Base-by-base conservation (phyloP, 2,329 filamentous ascomycete species). In the Paraphoma chrysanthemicola region DNA sequence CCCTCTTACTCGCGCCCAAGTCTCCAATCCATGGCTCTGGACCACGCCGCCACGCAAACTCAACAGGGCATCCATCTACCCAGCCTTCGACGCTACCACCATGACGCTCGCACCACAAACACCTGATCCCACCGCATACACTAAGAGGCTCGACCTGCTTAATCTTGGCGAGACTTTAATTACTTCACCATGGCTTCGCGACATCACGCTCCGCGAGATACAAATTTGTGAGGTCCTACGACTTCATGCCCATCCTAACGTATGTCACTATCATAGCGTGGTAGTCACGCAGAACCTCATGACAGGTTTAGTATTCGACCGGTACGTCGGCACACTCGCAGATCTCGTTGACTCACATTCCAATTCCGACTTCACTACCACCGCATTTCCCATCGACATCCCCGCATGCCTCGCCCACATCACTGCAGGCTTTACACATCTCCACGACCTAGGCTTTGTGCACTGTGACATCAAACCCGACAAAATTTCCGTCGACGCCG, bases 381-480 rank as follows among this genome's bases (percentile, higher is more conserved):
- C 10, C 47, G n/a, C 31, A 44, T 23, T 23, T 5, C 23, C 33
- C 3, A 6, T 56, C 36, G 43, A 52, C 33, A 29, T 38, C 17
- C 14, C 18, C 12, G 31, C 12, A 8, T 30, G n/a, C 11, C 41
- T 51, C 6, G 9, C 6, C 6, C 28, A 48, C 12, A 46, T 62
- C n/a, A 11, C 39, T 16, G 11, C 29, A 10, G 56, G 41, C 4
- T 17, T 57, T 7, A 11, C 33, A 18, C 56, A 59, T 28, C 38
- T 62, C 3, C 52, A 62, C 33, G 30, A 16, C 6, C 28, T 59
- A 4, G 59, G 53, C 23, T 52, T 52, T 10, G 39, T 51, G 10
- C 53, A 52, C 38, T 56, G 48, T 28, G 48, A 56, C 28, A 43
- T 56, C 17, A 56, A 62, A 33, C 56, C 59, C 3, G n/a, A 38